Evolutionary conservation across 305 asterid species (phyloP).

Genomic region (Solanum aculeatissimum): DNA sequence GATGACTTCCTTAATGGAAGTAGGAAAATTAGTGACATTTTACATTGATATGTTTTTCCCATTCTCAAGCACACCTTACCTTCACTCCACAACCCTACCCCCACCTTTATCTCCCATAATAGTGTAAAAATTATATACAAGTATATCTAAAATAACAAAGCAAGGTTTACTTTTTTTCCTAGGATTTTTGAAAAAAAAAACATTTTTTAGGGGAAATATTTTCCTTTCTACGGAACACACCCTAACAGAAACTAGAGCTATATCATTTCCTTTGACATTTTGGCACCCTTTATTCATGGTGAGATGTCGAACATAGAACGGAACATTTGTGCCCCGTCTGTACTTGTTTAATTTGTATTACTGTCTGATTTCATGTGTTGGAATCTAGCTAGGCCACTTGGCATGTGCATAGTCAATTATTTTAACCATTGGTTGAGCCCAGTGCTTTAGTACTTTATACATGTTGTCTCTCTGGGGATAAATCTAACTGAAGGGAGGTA

Average conservation of each 20-base stretch:
- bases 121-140: too few relatives aligned
- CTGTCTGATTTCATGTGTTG: neutral
- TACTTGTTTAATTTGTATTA: neutral
- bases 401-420: neutral
- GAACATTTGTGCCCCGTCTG: neutral
- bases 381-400: neutral
- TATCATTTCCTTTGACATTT: neutral
- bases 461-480: neutral
- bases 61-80: neutral
- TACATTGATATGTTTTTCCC: neutral
- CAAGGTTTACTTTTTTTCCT: too few relatives aligned
- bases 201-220: too few relatives aligned
- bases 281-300: neutral
- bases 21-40: neutral
- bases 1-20: neutral
- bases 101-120: neutral
- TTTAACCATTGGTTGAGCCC: neutral
- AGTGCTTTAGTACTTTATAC: neutral
- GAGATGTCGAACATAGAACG: neutral
- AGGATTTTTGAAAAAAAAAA: too few relatives aligned
- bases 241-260: neutral
- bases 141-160: too few relatives aligned
- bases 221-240: too few relatives aligned
- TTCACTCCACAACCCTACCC: neutral
- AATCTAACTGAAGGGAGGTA: neutral